phyloP scores from a whole-genome alignment of 768 basidiomycete genomes.

The Suillus placidus region DNA sequence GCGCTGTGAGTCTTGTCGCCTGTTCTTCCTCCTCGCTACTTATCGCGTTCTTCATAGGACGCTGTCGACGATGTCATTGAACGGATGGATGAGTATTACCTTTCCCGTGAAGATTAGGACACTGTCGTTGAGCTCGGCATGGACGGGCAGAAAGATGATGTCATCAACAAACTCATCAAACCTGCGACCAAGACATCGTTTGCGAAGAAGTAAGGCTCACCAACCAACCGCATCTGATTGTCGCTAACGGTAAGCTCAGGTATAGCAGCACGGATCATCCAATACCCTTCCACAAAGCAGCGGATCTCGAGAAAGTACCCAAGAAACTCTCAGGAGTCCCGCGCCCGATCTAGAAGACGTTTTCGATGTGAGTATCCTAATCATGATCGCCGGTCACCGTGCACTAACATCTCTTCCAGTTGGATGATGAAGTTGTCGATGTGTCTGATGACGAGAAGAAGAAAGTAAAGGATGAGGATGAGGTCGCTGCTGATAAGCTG shows the following conservation, averaged over 20 bases:
- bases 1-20: slow-evolving; percentile 59
- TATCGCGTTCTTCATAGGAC: slow-evolving; percentile 47
- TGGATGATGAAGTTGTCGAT: slow-evolving; percentile 49
- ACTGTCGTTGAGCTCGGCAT: slow-evolving; percentile 92
- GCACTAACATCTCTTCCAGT: slow-evolving; percentile 26
- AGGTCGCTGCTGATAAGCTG: slow-evolving; percentile 57
- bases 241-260: slow-evolving; percentile 42
- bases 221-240: background rate
- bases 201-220: slow-evolving; percentile 70
- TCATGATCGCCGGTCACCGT: background rate
- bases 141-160: slow-evolving; percentile 72
- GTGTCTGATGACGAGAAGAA: slow-evolving; percentile 52
- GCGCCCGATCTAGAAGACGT: slow-evolving; percentile 93
- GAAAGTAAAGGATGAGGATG: slow-evolving; percentile 39
- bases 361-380: slow-evolving; percentile 60
- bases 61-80: slow-evolving; percentile 83
- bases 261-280: slow-evolving; percentile 92
- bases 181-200: slow-evolving; percentile 80
- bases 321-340: slow-evolving; percentile 76
- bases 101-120: slow-evolving; percentile 97
- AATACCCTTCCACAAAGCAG: slow-evolving; percentile 90
- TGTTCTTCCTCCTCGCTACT: slow-evolving; percentile 5
- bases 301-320: slow-evolving; percentile 73
- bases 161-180: slow-evolving; percentile 82
- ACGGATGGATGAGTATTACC: slow-evolving; percentile 91